A percentile compares a stretch with the other conserved stretches of the same genome.
Conservation (phyloP, 805 yeast species). For the Wickerhamomyces chambardii region DNA sequence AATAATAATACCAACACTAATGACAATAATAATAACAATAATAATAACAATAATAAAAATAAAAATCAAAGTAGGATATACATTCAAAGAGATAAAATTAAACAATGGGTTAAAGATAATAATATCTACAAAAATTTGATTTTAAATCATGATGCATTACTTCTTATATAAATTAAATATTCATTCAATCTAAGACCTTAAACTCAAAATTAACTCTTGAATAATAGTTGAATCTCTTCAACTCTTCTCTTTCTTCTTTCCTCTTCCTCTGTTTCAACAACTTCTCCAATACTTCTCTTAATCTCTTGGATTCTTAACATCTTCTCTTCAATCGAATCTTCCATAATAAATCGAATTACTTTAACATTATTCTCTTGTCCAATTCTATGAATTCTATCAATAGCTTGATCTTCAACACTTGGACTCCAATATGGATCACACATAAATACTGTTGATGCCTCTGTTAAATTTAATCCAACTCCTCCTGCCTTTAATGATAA, state of each 20-base stretch:
- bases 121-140: conserved; percentile 8
- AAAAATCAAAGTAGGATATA: conserved; percentile 13
- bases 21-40: no score
- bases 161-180: background rate
- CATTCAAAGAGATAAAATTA: conserved; percentile 6
- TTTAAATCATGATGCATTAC: conserved; percentile 1
- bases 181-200: conserved; percentile 2
- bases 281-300: conserved; percentile 75
- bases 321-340: conserved; percentile 76
- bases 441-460: conserved; percentile 77
- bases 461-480: conserved; percentile 81
- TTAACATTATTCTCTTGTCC: conserved; percentile 73
- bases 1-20: no score
- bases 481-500: conserved; percentile 90
- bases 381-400: conserved; percentile 84
- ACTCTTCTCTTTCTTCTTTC: conserved; percentile 62
- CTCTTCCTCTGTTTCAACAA: conserved; percentile 66
- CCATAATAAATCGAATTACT: conserved; percentile 74
- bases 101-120: conserved; percentile 9
- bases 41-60: no score
- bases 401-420: conserved; percentile 85
- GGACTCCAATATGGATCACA: conserved; percentile 99
- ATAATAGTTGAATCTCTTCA: conserved; percentile 63
- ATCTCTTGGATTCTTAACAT: conserved; percentile 85
- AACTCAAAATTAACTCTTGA: conserved; percentile 26